Base-by-base conservation (phyloP, 306 rosid genomes). In the Adenanthera pavonina region DNA sequence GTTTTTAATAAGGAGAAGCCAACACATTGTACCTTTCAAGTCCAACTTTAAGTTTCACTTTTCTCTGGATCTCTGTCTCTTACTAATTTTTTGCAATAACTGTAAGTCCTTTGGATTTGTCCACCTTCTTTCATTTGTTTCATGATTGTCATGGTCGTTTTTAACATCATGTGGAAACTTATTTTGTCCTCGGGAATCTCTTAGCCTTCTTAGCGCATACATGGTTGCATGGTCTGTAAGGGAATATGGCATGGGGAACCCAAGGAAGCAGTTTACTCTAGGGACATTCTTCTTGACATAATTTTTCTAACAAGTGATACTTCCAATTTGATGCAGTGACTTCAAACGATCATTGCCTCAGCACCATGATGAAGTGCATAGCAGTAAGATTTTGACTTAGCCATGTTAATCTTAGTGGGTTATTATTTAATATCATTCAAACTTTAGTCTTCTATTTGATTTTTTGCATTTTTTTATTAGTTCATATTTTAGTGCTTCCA, bases 301-400 rank as follows among this genome's bases (percentile, higher is more conserved):
- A 41, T n/a, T 43, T 75, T 75, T 70, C 80, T 84, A 75, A 81
- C 78, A 44, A 75, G 15, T 43, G 75, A 34, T 82, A 35, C 75
- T 40, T 70, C 20, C 69, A 57, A 65, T 78, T 83, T 80, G 20
- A 61, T 83, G 85, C 80, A 96, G 99, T 92, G 97, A 93, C 93
- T 83, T 96, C 99, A 46, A 85, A 81, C 49, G 48, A 77, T 57
- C 92, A 92, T 82, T 93, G 99, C 92, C 81, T 92, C 78, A 92
- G 85, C 85, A 96, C 95, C 64, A 91, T 88, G 90, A 93, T 96
- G 99, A 94, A 90, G 92, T 96, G 99, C 89, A 96, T 96, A 80
- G 90, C 97, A 77, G 99, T 96, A 88, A 87, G 97, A 80, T 80
- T 79, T 84, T 82, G 44, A 51, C 66, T 80, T 65, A 17, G 34